These are phyloP conservation scores for Neonectria neomacrospora DNA, from an alignment of 2,329 filamentous ascomycete species.

Conservation along the genomic window DNA sequence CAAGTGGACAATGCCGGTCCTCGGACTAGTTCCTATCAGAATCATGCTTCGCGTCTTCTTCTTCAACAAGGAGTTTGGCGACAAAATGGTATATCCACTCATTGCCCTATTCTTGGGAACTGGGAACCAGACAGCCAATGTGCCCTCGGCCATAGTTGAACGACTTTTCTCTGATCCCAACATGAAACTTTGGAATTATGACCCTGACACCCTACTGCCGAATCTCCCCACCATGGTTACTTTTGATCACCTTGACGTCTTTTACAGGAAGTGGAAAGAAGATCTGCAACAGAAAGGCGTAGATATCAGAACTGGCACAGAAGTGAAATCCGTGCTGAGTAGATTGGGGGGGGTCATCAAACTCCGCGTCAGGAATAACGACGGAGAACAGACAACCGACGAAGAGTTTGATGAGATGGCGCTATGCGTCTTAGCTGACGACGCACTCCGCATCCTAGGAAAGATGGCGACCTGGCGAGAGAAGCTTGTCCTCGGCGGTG, in stretches of 20 bases:
- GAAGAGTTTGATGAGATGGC: constrained; percentile 75
- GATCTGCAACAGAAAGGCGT: constrained; percentile 66
- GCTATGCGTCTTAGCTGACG: constrained; percentile 73
- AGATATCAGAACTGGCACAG: constrained; percentile 64
- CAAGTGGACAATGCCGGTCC: constrained; percentile 68
- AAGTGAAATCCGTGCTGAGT: constrained; percentile 63
- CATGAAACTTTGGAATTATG: constrained; percentile 70
- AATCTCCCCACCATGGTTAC: constrained; percentile 74
- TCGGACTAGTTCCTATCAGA: constrained; percentile 71
- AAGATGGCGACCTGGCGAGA: constrained; percentile 69
- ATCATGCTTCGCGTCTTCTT: constrained; percentile 73
- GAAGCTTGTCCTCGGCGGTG: constrained; percentile 74
- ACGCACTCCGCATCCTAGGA: constrained; percentile 69
- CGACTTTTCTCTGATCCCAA: constrained; percentile 67
- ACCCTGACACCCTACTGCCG: constrained; percentile 62
- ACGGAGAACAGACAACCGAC: constrained; percentile 56
- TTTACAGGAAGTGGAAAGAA: constrained; percentile 69
- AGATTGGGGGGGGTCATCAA: constrained; percentile 63
- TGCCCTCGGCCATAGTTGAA: constrained; percentile 75
- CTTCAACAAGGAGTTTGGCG: constrained; percentile 76
- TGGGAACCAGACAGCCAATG: constrained; percentile 78
- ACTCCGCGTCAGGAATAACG: constrained; percentile 62
- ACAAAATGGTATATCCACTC: constrained; percentile 77
- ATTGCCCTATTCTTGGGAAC: constrained; percentile 80
- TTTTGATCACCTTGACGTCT: constrained; percentile 70